Base-by-base conservation (phyloP, 306 rosid species). In the Pyrus bretschneideri region DNA sequence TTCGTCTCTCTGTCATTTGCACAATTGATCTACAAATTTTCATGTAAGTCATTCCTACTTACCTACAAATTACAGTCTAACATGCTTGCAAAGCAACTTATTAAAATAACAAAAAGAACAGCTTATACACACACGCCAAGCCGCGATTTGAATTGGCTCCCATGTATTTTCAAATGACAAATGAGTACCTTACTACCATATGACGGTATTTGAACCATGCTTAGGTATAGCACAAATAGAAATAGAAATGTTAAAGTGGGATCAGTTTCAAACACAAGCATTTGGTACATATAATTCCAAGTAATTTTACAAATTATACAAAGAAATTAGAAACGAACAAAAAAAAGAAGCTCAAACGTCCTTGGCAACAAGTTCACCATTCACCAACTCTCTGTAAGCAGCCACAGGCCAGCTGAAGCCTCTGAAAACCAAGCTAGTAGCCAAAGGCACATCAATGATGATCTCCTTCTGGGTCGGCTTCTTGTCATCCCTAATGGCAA, bases 381-480 rank as follows among this genome's bases (percentile, higher is more conserved):
- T 96, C 66, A 96, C 6, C 0, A 87, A 17, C 77, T 87, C 99
- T 89, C 99, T 92, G 82, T 89, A 96, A 22, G 99, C 99, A 81
- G 99, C 92, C 67, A 96, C 45, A 61, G 99, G 99, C 99, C 99
- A 96, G 29, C 73, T 92, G 80, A 96, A 96, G 0, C 99, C 99
- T 61, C 97, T 86, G 71, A 90, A 96, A 15, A 86, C 83, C 88
- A 96, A 82, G 2, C 93, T 52, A 4, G 83, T 38, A 0, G 99
- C 99, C 58, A 92, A 85, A 0, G 99, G 99, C 9, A 92, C 98
- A 45, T 96, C 99, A 30, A 96, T 96, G 77, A 92, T 92, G 76
- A 96, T 96, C 88, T 96, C 99, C 87, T 96, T 96, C 89, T 87
- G 86, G 0, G 98, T 92, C 0, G 99, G 99, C 79, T 96, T 96